Base-by-base conservation (phyloP, 306 rosid species). In the Dryas alaskensis region DNA sequence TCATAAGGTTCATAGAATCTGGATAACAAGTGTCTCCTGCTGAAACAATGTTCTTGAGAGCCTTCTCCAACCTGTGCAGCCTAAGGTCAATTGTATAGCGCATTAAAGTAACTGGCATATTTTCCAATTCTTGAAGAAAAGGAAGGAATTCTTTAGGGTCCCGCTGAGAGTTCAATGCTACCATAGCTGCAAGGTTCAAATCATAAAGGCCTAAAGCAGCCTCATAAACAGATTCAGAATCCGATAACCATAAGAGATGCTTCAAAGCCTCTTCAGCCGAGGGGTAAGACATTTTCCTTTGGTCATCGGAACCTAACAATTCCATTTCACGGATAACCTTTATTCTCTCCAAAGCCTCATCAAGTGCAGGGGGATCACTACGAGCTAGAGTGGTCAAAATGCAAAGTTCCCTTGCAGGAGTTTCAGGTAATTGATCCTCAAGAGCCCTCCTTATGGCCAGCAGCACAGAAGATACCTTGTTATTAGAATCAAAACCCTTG, bases 111-210 rank as follows among this genome's bases (percentile, higher is more conserved):
- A 75, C 75, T 2, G 96, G 96, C 92, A 90, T 76, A 31, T 65
- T 76, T 82, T 94, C 93, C 86, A 94, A 84, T 80, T 88, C 90
- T 75, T 94, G 95, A 72, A 94, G 86, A 75, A 87, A 90, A 53
- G 99, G 97, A 73, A 94, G 92, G 78, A 94, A 94, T 51, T 94
- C 97, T 80, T 94, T 94, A 71, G 99, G 99, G 82, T 94, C 99
- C 70, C 86, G 85, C 87, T 89, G 98, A 46, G 99, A 96, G 87
- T 94, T 92, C 83, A 94, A 78, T 76, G 99, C 98, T 70, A 94
- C 98, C 70, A 94, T 92, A 75, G 98, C 99, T 48, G 99, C 86
- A 69, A 94, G 96, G 72, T 87, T 87, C 87, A 94, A 82, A 83
- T 94, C 99, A 80, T 94, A 94, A 78, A 94, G 99, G 77, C 99